These are phyloP conservation scores for Rhododendron vialii DNA, from an alignment of 148 eudicot genomes.

Conservation along the genomic window DNA sequence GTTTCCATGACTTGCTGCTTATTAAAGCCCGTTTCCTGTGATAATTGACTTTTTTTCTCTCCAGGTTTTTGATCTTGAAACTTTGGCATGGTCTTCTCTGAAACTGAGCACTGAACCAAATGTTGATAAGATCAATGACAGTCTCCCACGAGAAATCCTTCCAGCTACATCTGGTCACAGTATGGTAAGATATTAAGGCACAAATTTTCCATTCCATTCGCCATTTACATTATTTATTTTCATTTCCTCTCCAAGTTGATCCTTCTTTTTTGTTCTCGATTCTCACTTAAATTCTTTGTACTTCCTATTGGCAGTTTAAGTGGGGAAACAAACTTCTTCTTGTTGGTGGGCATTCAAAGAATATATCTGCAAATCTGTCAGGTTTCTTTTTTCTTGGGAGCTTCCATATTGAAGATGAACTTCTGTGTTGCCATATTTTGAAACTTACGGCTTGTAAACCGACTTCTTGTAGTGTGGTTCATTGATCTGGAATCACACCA, in stretches of 20 bases:
- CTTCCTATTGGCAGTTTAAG: conserved; percentile 43
- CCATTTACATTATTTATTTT: background rate
- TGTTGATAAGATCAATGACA: conserved; percentile 30
- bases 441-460: conserved; percentile 8
- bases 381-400: conserved; percentile 33
- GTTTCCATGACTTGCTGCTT: background rate
- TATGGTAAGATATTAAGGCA: conserved; percentile 47
- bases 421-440: conserved; percentile 5
- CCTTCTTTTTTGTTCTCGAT: background rate
- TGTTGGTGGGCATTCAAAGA: conserved; percentile 65
- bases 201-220: background rate
- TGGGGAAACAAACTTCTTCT: conserved; percentile 69
- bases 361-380: conserved; percentile 40
- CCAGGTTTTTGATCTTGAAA: conserved; percentile 79
- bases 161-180: conserved; percentile 80
- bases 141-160: conserved; percentile 35
- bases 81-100: conserved; percentile 66
- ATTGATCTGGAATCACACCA: conserved; percentile 63
- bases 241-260: background rate
- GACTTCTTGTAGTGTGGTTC: conserved; percentile 49
- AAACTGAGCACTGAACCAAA: conserved; percentile 33
- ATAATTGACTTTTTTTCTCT: conserved; percentile 6
- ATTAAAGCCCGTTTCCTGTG: conserved; percentile 1
- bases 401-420: background rate
- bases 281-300: conserved; percentile 1